Conservation (phyloP, 2,329 filamentous ascomycete genomes). For the Kalmusia sp. region DNA sequence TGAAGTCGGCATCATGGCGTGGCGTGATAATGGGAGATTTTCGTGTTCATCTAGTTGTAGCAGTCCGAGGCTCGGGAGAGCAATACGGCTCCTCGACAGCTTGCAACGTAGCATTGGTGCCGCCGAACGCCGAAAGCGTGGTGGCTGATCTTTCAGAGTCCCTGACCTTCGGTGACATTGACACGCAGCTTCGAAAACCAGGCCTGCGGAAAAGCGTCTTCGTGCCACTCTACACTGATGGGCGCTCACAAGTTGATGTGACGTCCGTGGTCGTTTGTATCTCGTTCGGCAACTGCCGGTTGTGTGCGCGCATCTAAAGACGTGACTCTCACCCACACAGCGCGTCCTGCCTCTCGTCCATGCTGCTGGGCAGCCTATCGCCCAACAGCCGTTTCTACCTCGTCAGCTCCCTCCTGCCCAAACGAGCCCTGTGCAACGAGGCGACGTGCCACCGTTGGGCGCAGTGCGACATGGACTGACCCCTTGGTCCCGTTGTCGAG, state of each 20-base stretch:
- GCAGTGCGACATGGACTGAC: conserved; percentile 16
- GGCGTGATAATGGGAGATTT: no score
- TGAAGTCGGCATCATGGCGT: no score
- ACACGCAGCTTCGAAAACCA: not conserved
- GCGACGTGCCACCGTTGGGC: conserved; percentile 15
- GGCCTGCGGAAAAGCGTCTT: not conserved
- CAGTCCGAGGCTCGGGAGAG: not conserved
- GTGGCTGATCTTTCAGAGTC: not conserved
- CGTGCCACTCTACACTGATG: conserved; percentile 2
- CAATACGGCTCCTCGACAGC: not conserved
- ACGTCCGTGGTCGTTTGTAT: not conserved
- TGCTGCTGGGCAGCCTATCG: not conserved
- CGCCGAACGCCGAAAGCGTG: conserved; percentile 6
- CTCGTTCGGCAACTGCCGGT: not conserved
- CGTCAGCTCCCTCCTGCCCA: not conserved
- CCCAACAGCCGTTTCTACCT: not conserved
- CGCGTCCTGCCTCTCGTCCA: no score
- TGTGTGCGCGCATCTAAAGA: no score
- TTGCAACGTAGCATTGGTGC: not conserved
- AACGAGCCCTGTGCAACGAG: conserved; percentile 12
- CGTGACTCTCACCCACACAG: not conserved
- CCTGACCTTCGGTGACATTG: conserved; percentile 5
- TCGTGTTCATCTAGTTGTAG: no score
- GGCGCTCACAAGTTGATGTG: no score
- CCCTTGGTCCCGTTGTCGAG: conserved; percentile 14